A percentile compares a stretch with the other conserved stretches of the same genome.
These are phyloP conservation scores for Parsonsia alboflavescens DNA, from an alignment of 257 asterid species.

Conservation along the genomic window DNA sequence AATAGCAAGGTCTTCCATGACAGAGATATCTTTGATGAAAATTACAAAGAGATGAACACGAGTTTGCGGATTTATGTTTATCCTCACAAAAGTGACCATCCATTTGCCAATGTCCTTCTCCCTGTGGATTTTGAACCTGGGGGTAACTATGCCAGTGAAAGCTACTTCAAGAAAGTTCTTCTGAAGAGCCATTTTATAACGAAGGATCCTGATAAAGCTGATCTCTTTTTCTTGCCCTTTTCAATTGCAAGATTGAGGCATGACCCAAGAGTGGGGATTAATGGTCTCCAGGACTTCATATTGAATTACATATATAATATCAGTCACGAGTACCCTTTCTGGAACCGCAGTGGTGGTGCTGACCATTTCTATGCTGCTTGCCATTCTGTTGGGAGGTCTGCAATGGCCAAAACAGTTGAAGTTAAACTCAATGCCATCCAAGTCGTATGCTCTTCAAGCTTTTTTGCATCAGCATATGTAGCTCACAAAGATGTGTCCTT, in stretches of 20 bases:
- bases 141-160: conserved; percentile 94
- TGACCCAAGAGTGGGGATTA: conserved; percentile 61
- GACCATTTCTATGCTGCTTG: conserved; percentile 93
- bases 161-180: conserved; percentile 82
- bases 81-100: conserved; percentile 57
- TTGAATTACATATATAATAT: conserved; percentile 51
- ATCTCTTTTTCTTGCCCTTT: conserved; percentile 77
- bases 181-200: conserved; percentile 66
- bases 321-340: conserved; percentile 53
- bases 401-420: conserved; percentile 60
- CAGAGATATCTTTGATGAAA: conserved; percentile 45
- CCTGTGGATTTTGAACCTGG: conserved; percentile 63
- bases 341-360: conserved; percentile 81
- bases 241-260: conserved; percentile 79
- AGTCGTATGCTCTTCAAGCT: conserved; percentile 79
- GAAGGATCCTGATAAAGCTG: conserved; percentile 50
- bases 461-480: conserved; percentile 59
- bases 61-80: conserved; percentile 62
- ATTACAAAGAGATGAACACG: conserved; percentile 67
- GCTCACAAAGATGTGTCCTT: conserved; percentile 86
- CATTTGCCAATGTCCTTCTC: conserved; percentile 63
- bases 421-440: conserved; percentile 72
- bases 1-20: conserved; percentile 55
- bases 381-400: conserved; percentile 74
- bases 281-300: conserved; percentile 62